Percentiles rank a stretch among this genome's conserved stretches.
These are phyloP conservation scores for Dissophora ornata DNA, from an alignment of 192 early-diverging fungal species.

Conservation along the genomic window DNA sequence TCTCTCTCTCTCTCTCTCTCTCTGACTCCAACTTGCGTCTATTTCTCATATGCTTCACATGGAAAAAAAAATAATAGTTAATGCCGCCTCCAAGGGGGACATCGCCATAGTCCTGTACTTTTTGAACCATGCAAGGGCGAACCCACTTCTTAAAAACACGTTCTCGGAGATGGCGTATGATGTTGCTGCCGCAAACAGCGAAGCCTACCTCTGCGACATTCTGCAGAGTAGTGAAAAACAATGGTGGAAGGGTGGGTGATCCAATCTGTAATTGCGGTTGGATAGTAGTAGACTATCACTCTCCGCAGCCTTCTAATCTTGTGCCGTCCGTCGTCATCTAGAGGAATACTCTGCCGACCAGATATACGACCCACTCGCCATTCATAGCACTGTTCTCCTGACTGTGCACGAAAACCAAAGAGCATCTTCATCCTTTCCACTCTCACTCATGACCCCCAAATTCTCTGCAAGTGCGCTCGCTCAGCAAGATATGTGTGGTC, in stretches of 20 bases:
- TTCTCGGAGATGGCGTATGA: constrained; percentile 83
- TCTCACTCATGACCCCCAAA: constrained; percentile 60
- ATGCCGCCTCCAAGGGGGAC: constrained; percentile 78
- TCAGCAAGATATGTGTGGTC: constrained; percentile 66
- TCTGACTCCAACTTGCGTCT: too few species aligned
- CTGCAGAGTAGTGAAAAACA: constrained; percentile 68
- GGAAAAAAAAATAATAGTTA: constrained; percentile 59
- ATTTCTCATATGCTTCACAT: not conserved
- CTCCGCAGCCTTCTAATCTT: not conserved
- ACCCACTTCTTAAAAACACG: constrained; percentile 72
- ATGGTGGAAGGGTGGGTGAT: constrained; percentile 56
- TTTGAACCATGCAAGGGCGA: constrained; percentile 65
- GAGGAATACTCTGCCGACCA: constrained; percentile 40
- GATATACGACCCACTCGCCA: constrained; percentile 55
- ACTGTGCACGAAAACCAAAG: constrained; percentile 80
- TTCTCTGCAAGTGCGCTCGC: constrained; percentile 62
- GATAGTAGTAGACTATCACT: too few species aligned
- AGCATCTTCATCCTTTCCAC: constrained; percentile 58
- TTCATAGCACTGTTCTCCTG: constrained; percentile 69
- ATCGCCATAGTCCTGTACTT: constrained; percentile 72
- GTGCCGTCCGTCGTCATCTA: not conserved
- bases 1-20: not conserved
- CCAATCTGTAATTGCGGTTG: too few species aligned
- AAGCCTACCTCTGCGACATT: constrained; percentile 75
- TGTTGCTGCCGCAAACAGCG: constrained; percentile 73